Percentiles rank a stretch among this genome's conserved stretches.
Conservation (phyloP, 73 alveolate species). For the Symbiodinium natans region DNA sequence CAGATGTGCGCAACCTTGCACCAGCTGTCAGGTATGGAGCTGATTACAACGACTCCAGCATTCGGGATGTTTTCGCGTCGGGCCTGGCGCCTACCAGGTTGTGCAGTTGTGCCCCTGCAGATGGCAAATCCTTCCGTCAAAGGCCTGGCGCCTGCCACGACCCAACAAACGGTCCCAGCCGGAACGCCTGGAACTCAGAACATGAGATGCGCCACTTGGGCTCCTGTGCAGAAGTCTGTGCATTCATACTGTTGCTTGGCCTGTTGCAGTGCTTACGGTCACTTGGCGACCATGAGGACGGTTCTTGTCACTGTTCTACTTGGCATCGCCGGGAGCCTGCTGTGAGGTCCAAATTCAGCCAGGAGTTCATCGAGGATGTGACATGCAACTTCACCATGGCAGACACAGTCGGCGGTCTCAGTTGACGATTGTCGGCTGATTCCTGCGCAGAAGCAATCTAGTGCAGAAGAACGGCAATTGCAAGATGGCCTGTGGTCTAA, state of each 20-base stretch:
- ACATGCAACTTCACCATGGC: constrained; percentile 63
- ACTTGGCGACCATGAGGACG: no score
- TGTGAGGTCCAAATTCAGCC: constrained; percentile 56
- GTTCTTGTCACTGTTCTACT: no score
- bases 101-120: no score
- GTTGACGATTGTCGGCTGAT: constrained; percentile 36
- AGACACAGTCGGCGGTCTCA: constrained; percentile 31
- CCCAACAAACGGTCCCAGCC: constrained; percentile 5
- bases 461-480: no score
- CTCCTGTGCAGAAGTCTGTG: background rate
- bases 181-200: constrained; percentile 29
- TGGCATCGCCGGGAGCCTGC: background rate
- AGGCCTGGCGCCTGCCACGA: constrained; percentile 9
- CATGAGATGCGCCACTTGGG: background rate
- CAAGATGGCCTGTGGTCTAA: no score
- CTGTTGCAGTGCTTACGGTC: no score
- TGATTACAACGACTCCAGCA: background rate
- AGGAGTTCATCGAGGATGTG: constrained; percentile 60
- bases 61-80: background rate
- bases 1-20: background rate
- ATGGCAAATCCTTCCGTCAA: no score
- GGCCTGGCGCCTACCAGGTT: background rate
- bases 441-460: no score
- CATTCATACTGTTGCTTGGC: background rate
- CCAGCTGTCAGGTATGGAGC: background rate